Conservation (phyloP, 495 filamentous ascomycete species). For the Gamarada debralockiae region DNA sequence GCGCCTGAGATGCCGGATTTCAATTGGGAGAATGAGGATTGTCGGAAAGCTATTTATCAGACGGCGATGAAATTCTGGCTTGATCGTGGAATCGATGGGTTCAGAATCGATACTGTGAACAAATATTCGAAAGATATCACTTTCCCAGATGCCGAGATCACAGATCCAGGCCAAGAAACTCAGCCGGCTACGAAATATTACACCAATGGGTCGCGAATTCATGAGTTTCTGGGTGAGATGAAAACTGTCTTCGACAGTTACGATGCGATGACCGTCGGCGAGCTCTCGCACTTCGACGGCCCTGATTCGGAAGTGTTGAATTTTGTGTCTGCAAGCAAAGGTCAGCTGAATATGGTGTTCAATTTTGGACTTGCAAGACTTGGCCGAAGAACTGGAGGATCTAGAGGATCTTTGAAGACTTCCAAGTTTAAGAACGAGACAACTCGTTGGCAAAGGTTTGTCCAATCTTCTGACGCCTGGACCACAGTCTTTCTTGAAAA, state of each 20-base stretch:
- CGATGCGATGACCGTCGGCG: constrained; percentile 59
- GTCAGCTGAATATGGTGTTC: constrained; percentile 64
- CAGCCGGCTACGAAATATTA: constrained; percentile 51
- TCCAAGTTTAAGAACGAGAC: too few relatives aligned
- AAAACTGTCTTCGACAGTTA: constrained; percentile 53
- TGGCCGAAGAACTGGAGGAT: too few relatives aligned
- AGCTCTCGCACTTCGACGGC: constrained; percentile 54
- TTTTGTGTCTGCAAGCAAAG: constrained; percentile 46
- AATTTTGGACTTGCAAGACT: constrained; percentile 55
- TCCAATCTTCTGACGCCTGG: constrained; percentile 58
- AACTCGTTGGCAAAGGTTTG: constrained; percentile 54
- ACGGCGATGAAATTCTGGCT: constrained; percentile 57
- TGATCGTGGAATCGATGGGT: constrained; percentile 52
- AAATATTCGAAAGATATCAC: constrained; percentile 55
- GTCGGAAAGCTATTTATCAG: constrained; percentile 50
- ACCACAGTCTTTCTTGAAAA: constrained; percentile 63
- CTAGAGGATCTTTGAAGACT: too few relatives aligned
- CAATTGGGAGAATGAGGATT: constrained; percentile 56
- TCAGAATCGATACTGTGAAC: constrained; percentile 62
- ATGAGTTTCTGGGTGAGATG: constrained; percentile 56
- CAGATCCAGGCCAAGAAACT: constrained; percentile 39
- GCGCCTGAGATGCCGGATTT: constrained; percentile 53
- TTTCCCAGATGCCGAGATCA: constrained; percentile 54
- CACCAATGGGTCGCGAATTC: constrained; percentile 56
- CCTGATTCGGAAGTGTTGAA: constrained; percentile 47